A percentile compares a stretch with the other conserved stretches of the same genome.
Conservation (phyloP, 2,329 filamentous ascomycete genomes). For the Pyricularia sp. region DNA sequence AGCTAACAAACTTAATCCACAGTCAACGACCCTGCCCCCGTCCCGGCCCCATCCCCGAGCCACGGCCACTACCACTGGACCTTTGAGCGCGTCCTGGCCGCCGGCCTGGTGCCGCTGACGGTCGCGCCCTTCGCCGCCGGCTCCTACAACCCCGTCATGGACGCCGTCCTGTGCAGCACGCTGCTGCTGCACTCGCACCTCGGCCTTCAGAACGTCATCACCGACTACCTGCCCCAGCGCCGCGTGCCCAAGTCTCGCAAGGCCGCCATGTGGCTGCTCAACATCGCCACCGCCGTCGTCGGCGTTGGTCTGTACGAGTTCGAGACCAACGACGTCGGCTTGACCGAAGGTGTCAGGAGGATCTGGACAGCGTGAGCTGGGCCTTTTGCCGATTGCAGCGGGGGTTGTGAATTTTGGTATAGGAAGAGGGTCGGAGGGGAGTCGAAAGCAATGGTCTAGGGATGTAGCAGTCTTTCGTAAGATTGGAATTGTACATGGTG, state of each 20-base stretch:
- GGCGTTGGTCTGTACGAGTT: constrained; percentile 93
- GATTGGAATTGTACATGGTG: background rate
- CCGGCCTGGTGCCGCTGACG: constrained; percentile 71
- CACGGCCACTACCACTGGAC: constrained; percentile 99
- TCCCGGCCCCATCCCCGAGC: constrained; percentile 58
- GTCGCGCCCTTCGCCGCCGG: constrained; percentile 86
- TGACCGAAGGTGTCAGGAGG: constrained; percentile 79
- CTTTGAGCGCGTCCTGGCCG: constrained; percentile 77
- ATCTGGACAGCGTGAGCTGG: constrained; percentile 65
- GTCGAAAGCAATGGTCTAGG: background rate
- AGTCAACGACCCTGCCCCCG: constrained; percentile 77
- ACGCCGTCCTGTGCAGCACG: constrained; percentile 71
- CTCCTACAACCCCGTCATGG: constrained; percentile 76
- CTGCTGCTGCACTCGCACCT: constrained; percentile 90
- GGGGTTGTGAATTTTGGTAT: background rate
- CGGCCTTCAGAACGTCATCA: constrained; percentile 80
- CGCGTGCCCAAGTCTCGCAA: constrained; percentile 56
- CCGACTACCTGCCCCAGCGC: constrained; percentile 76
- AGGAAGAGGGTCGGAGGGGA: background rate
- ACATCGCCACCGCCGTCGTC: constrained; percentile 63
- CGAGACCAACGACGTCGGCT: constrained; percentile 93
- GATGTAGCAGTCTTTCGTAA: background rate
- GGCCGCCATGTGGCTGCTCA: constrained; percentile 64
- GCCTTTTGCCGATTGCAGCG: background rate
- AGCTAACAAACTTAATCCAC: constrained; percentile 5